phyloP scores from a whole-genome alignment of 768 basidiomycete species.

The Leccinum aurantiacum region DNA sequence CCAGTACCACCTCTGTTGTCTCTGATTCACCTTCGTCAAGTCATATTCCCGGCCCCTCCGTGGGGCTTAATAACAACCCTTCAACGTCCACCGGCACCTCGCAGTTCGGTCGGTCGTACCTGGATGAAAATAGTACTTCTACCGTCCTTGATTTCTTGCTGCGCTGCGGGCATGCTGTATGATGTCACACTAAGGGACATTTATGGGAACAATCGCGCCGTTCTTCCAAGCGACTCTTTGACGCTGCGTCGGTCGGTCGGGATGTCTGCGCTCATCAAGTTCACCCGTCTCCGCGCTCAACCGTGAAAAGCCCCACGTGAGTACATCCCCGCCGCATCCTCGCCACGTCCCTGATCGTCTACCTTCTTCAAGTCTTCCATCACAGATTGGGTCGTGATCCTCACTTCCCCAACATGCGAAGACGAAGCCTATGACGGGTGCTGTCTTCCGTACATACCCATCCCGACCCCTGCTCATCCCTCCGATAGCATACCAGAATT shows the following conservation, averaged over 20 bases:
- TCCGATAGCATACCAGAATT: slow-evolving; percentile 80
- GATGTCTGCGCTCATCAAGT: slow-evolving; percentile 48
- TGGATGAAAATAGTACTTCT: not conserved
- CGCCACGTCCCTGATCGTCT: not conserved
- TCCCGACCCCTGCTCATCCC: not conserved
- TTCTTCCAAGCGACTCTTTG: not conserved
- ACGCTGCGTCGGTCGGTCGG: not conserved
- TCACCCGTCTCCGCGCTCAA: slow-evolving; percentile 65
- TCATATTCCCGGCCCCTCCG: no score
- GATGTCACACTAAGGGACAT: slow-evolving; percentile 6
- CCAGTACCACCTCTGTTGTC: no score
- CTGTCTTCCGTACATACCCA: slow-evolving; percentile 2
- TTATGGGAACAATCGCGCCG: slow-evolving; percentile 1
- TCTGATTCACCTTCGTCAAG: no score
- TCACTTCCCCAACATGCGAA: slow-evolving; percentile 68
- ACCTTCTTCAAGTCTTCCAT: slow-evolving; percentile 67
- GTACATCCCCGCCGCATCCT: slow-evolving; percentile 10
- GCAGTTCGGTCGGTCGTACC: no score
- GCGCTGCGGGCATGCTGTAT: not conserved
- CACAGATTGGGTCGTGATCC: slow-evolving; percentile 93
- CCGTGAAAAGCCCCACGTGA: slow-evolving; percentile 73
- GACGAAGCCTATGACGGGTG: slow-evolving; percentile 89
- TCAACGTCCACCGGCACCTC: no score
- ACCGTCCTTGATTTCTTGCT: no score
- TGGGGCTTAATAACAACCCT: no score